Evolutionary conservation across 75 land plant species (phyloP), one percentile per base, ranked within the genome.

Genomic region (Pseudotsuga menziesii): DNA sequence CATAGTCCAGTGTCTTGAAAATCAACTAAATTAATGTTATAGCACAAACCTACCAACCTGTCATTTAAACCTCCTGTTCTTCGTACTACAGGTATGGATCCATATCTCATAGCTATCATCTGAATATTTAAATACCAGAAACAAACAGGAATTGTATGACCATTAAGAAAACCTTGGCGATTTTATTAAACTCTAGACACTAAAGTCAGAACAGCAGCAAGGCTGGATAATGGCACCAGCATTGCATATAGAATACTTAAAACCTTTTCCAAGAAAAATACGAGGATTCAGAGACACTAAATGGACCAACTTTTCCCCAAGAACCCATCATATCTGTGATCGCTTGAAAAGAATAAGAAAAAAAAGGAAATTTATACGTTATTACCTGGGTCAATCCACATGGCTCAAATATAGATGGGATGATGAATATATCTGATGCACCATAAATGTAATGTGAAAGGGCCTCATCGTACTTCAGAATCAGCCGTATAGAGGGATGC

Each of bases 81-180:
- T 29, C 99, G 85, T 54, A 78, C 99, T 78, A 96, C 88, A 7
- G 99, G 99, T 15, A 96, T 85, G 55, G 98, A 82, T 52, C 99
- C 99, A 75, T 96, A 96, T 82, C 98, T 85, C 99, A 96, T 94
- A 12, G 99, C 93, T 75, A 96, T 96, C 99, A 96, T 96, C 99
- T 96, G 91, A 57, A 80, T 11, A 84, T 16, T 41, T 72, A n/a
- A n/a, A n/a, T n/a, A 69, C 19, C 72, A 69, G 25, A 69, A 69
- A 20, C 8, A n/a, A n/a, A 20, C 23, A 69, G 52, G 11, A 48
- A 9, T 48, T 48, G 12, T 48, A 48, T 48, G 54, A 48, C 54
- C 2, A 48, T 48, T 39, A 48, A 11, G 54, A 48, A 48, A 48
- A 48, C 54, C 54, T 48, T 48, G 54, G 12, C 9, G 54, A 48